Evolutionary conservation across 2,329 filamentous ascomycete genomes (phyloP).

Genomic region (Sarocladium kiliense): DNA sequence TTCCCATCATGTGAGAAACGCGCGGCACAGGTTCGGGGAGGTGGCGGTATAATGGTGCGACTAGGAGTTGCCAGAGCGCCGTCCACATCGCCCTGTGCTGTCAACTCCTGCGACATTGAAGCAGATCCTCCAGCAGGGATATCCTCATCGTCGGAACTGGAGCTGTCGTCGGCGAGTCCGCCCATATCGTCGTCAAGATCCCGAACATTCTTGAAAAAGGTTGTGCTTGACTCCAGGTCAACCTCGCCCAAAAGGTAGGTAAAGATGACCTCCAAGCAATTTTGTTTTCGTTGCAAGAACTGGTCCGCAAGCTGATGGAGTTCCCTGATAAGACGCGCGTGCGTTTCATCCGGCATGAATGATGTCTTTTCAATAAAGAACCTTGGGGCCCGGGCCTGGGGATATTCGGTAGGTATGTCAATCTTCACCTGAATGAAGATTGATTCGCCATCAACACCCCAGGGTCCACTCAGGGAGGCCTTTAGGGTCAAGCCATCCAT

Average conservation of each 20-base stretch:
- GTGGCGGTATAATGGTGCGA: conserved; percentile 48
- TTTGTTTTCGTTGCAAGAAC: conserved; percentile 52
- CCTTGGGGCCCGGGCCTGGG: conserved; percentile 50
- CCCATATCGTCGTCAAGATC: conserved; percentile 55
- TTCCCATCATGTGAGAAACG: conserved; percentile 58
- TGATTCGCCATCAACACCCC: conserved; percentile 50
- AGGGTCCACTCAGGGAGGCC: conserved; percentile 60
- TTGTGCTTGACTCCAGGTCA: conserved; percentile 54
- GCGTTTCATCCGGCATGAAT: conserved; percentile 53
- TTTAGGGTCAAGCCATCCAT: conserved; percentile 55
- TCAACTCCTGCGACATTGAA: conserved; percentile 58
- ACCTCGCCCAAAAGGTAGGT: conserved; percentile 60
- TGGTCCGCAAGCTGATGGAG: conserved; percentile 51
- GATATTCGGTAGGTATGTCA: conserved; percentile 55
- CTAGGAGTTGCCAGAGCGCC: conserved; percentile 47
- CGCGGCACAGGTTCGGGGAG: conserved; percentile 54
- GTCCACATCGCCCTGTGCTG: conserved; percentile 47
- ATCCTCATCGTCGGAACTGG: conserved; percentile 70
- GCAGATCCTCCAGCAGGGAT: conserved; percentile 48
- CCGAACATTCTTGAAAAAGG: conserved; percentile 58
- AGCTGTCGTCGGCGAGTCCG: conserved; percentile 67
- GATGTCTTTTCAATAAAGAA: conserved; percentile 58
- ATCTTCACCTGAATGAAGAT: conserved; percentile 61
- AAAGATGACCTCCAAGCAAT: conserved; percentile 57
- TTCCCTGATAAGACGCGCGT: conserved; percentile 46